These are phyloP conservation scores for Aphanomyces stellatus DNA, from an alignment of 352 stramenopile genomes.

Conservation along the genomic window DNA sequence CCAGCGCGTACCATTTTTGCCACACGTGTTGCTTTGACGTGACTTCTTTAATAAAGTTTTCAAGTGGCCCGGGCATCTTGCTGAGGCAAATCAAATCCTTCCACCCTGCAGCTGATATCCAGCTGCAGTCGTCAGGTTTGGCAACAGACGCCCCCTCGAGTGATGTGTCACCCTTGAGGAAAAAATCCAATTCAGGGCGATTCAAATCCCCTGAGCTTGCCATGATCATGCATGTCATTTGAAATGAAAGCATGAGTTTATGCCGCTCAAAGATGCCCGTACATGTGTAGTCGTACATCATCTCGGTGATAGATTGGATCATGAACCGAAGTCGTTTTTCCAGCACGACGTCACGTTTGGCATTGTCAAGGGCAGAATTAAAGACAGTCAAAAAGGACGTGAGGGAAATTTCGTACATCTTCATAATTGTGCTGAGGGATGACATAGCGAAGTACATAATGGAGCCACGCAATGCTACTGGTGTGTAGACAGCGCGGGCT, in stretches of 20 bases:
- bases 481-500: slow-evolving; percentile 82
- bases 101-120: slow-evolving; percentile 85
- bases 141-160: slow-evolving; percentile 60
- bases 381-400: slow-evolving; percentile 90
- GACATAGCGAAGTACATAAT: slow-evolving; percentile 95
- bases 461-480: slow-evolving; percentile 86
- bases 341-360: slow-evolving; percentile 87
- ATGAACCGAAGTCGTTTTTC: slow-evolving; percentile 83
- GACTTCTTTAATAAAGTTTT: slow-evolving; percentile 38
- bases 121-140: slow-evolving; percentile 66
- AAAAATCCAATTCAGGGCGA: slow-evolving; percentile 88
- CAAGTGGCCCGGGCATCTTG: slow-evolving; percentile 40
- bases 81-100: slow-evolving; percentile 87
- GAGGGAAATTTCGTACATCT: slow-evolving; percentile 95
- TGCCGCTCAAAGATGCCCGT: slow-evolving; percentile 96
- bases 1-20: slow-evolving; percentile 92
- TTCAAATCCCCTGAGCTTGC: slow-evolving; percentile 75
- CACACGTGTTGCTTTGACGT: slow-evolving; percentile 49
- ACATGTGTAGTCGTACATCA: slow-evolving; percentile 96
- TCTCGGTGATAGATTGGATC: slow-evolving; percentile 85
- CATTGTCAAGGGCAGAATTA: slow-evolving; percentile 81
- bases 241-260: slow-evolving; percentile 96
- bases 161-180: slow-evolving; percentile 94
- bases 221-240: slow-evolving; percentile 96
- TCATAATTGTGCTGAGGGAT: slow-evolving; percentile 88